phyloP scores from a whole-genome alignment of 352 stramenopile species.

The Pythium brassicae region DNA sequence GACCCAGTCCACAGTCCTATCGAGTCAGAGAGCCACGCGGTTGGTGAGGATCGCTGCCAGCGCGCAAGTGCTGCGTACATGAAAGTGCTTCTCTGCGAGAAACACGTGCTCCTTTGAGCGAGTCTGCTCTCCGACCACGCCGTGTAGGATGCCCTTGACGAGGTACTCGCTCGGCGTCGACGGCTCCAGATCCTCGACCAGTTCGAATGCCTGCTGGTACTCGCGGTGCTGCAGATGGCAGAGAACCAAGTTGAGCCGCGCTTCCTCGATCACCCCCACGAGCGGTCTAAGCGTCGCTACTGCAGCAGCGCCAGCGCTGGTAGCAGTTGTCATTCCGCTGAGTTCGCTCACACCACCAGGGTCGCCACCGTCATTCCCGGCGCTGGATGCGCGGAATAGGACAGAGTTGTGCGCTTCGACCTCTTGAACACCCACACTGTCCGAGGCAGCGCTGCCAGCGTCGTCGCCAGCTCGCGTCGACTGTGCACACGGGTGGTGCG shows the following conservation, averaged over 20 bases:
- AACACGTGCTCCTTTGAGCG: conserved; percentile 67
- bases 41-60: too few relatives aligned
- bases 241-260: conserved; percentile 51
- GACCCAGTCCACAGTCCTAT: too few relatives aligned
- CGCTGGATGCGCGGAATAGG: conserved; percentile 28
- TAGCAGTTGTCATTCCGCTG: too few relatives aligned
- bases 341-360: too few relatives aligned
- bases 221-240: conserved; percentile 41
- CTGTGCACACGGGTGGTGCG: conserved; percentile 26
- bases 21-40: too few relatives aligned
- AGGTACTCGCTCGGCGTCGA: conserved; percentile 32
- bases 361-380: neutral
- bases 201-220: conserved; percentile 43
- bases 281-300: conserved; percentile 28
- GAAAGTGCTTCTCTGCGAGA: conserved; percentile 65
- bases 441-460: conserved; percentile 1
- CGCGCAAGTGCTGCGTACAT: conserved; percentile 18
- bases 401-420: conserved; percentile 50
- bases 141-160: conserved; percentile 60
- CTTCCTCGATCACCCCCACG: conserved; percentile 38
- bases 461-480: neutral
- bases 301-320: neutral
- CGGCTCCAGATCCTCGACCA: conserved; percentile 58
- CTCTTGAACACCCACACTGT: conserved; percentile 21
- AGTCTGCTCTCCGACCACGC: conserved; percentile 52